A percentile compares a stretch with the other conserved stretches of the same genome.
phyloP scores from a whole-genome alignment of 352 stramenopile genomes.

The Aphanomyces stellatus region DNA sequence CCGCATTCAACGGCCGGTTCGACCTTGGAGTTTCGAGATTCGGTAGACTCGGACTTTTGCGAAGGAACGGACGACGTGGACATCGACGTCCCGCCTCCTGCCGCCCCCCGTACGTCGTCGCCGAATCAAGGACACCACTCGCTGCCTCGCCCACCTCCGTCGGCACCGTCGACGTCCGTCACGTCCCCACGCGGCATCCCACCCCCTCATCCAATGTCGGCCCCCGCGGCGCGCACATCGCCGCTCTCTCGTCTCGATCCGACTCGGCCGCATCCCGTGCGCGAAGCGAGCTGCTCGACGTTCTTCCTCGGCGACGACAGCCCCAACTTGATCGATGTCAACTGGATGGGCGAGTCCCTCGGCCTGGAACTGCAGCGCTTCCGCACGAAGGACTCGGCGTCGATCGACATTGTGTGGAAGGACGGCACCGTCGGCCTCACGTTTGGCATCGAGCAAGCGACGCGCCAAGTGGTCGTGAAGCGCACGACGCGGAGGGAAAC shows the following conservation, averaged over 20 bases:
- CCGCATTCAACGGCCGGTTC: too few species aligned
- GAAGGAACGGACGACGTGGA: too few species aligned
- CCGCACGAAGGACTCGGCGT: not conserved
- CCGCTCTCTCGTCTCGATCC: not conserved
- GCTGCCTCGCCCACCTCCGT: too few species aligned
- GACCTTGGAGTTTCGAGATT: too few species aligned
- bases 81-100: too few species aligned
- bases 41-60: too few species aligned
- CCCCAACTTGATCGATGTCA: slow-evolving; percentile 10
- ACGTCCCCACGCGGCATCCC: too few species aligned
- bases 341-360: slow-evolving; percentile 12
- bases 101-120: too few species aligned
- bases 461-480: slow-evolving; percentile 56
- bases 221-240: not conserved
- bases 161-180: too few species aligned
- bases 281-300: slow-evolving; percentile 17
- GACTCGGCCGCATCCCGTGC: not conserved
- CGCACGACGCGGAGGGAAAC: slow-evolving; percentile 33
- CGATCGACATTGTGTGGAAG: slow-evolving; percentile 7
- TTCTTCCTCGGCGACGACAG: slow-evolving; percentile 17
- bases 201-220: too few species aligned
- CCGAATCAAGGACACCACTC: too few species aligned
- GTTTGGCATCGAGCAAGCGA: slow-evolving; percentile 64
- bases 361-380: slow-evolving; percentile 15
- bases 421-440: slow-evolving; percentile 42